These are phyloP conservation scores for Geosmithia morbida DNA, from an alignment of 2,329 filamentous ascomycete species.

Conservation along the genomic window DNA sequence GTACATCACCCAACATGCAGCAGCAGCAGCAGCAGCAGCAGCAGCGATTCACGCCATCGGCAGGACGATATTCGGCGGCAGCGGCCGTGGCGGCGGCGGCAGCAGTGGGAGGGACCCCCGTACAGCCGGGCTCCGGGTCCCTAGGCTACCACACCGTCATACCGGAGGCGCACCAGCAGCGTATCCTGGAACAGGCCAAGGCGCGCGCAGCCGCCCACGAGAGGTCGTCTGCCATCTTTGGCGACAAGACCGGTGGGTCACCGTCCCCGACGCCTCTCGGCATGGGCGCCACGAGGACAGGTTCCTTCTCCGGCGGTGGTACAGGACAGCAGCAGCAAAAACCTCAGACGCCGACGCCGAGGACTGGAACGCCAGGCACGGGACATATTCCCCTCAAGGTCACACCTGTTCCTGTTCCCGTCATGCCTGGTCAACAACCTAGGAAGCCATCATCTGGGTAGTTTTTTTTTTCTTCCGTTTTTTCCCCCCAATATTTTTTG, in stretches of 20 bases:
- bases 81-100: slow-evolving; percentile 15
- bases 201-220: slow-evolving; percentile 30
- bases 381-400: slow-evolving; percentile 21
- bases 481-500: too few species aligned
- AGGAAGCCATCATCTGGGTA: slow-evolving; percentile 5
- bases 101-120: slow-evolving; percentile 7
- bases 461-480: too few species aligned
- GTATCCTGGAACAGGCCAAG: slow-evolving; percentile 35
- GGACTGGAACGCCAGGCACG: slow-evolving; percentile 19
- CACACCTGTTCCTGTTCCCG: slow-evolving; percentile 27
- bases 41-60: slow-evolving; percentile 11
- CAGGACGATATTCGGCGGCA: slow-evolving; percentile 13
- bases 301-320: not conserved
- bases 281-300: slow-evolving; percentile 1
- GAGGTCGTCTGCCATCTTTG: slow-evolving; percentile 20
- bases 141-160: slow-evolving; percentile 35
- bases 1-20: slow-evolving; percentile 22
- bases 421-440: slow-evolving; percentile 23
- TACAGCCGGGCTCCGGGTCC: slow-evolving; percentile 6
- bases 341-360: slow-evolving; percentile 14
- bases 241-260: slow-evolving; percentile 21
- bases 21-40: slow-evolving; percentile 16
- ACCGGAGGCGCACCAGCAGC: slow-evolving; percentile 32
- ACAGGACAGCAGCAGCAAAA: slow-evolving; percentile 12
- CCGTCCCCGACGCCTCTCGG: too few species aligned